Percentiles rank a stretch among this genome's conserved stretches.
Evolutionary conservation across 2,329 filamentous ascomycete genomes (phyloP).

Genomic region (Chrysosphaeria jannelii): DNA sequence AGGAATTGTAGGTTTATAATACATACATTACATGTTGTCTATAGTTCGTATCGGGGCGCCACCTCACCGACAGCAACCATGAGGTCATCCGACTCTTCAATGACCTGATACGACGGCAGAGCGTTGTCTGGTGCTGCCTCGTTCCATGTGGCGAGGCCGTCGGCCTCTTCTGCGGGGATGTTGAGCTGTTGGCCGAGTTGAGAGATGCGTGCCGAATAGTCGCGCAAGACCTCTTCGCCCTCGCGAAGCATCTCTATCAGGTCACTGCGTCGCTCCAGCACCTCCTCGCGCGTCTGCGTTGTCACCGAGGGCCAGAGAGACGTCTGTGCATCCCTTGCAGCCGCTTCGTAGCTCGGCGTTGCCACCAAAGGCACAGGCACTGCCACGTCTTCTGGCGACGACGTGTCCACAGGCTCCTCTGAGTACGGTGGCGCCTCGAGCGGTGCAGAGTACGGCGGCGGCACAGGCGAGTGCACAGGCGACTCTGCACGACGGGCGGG

Average conservation of each 20-base stretch:
- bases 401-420: too few relatives aligned
- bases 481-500: too few relatives aligned
- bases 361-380: too few relatives aligned
- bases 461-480: too few relatives aligned
- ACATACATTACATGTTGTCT: neutral
- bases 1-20: too few relatives aligned
- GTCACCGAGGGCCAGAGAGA: too few relatives aligned
- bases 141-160: conserved; percentile 8
- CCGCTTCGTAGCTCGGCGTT: too few relatives aligned
- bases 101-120: conserved; percentile 7
- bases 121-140: conserved; percentile 8
- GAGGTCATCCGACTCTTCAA: conserved; percentile 7
- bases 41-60: conserved; percentile 6
- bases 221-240: conserved; percentile 8
- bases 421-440: too few relatives aligned
- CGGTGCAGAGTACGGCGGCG: too few relatives aligned
- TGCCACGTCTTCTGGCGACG: too few relatives aligned
- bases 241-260: conserved; percentile 7
- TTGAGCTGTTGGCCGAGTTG: conserved; percentile 7
- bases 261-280: conserved; percentile 6
- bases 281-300: conserved; percentile 6
- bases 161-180: conserved; percentile 6
- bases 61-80: conserved; percentile 9
- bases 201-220: conserved; percentile 8
- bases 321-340: too few relatives aligned